A percentile compares a stretch with the other conserved stretches of the same genome.
Evolutionary conservation across 768 basidiomycete species (phyloP).

Genomic region (Floccularia luteovirens): DNA sequence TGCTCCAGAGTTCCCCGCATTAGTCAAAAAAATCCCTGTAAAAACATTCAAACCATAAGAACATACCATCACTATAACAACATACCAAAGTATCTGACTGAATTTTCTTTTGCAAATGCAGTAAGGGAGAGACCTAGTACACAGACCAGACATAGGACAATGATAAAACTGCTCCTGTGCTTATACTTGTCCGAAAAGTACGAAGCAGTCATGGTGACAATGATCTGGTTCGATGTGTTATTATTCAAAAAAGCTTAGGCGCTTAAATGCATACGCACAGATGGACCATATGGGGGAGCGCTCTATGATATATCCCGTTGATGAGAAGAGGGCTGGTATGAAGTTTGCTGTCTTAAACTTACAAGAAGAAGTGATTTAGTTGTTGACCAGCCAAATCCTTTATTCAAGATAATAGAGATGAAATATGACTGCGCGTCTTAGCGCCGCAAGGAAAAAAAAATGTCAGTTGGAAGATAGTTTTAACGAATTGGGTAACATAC

Average conservation of each 20-base stretch:
- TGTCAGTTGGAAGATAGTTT: neutral
- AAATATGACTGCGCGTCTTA: conserved; percentile 38
- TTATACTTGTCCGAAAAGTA: conserved; percentile 36
- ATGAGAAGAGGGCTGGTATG: neutral
- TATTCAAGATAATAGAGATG: conserved; percentile 37
- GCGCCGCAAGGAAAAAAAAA: too few relatives aligned
- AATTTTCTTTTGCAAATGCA: conserved; percentile 27
- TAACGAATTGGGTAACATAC: conserved; percentile 13
- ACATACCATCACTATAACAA: neutral
- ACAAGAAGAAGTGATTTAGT: conserved; percentile 33
- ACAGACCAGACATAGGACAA: conserved; percentile 27
- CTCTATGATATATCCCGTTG: conserved; percentile 18
- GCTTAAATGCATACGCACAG: conserved; percentile 18
- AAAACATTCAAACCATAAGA: neutral
- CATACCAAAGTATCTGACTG: conserved; percentile 35
- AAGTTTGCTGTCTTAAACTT: conserved; percentile 7
- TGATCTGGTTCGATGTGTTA: conserved; percentile 16
- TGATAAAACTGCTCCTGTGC: conserved; percentile 34
- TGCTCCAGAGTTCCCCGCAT: conserved; percentile 33
- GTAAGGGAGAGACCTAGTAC: conserved; percentile 28
- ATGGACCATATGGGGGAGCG: conserved; percentile 37
- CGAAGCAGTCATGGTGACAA: conserved; percentile 34
- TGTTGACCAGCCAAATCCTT: conserved; percentile 33
- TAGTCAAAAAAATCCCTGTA: conserved; percentile 34
- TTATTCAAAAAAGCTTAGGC: neutral